Evolutionary conservation across 2,329 filamentous ascomycete species (phyloP), one percentile per base, ranked within the genome.

Genomic region (Fusarium ambrosium): DNA sequence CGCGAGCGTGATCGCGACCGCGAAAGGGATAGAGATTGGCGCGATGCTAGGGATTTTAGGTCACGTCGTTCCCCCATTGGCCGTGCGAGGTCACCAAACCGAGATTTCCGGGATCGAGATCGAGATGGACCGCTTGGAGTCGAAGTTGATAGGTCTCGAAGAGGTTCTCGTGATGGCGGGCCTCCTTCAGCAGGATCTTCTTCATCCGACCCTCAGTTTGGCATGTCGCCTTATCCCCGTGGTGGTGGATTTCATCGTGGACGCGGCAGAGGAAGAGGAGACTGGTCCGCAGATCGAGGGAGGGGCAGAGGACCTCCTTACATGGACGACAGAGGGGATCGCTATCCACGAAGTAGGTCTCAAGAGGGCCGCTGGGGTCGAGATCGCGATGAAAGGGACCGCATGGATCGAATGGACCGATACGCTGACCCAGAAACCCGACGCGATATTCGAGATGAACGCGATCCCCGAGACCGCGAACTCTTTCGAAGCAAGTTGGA

Each of bases 151-250:
- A 88, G 93, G 68, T 90, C 91, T 20, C 87, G 93, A 64, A 87
- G 93, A 56, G 91, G 89, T 18, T 94, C 93, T 10, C 88, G 93
- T 78, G 93, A 95, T 77, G 93, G 82, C 11, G 85, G 93, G 0
- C 92, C 93, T 13, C 88, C 91, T 24, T 93, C 92, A 2, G 92
- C 92, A 20, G 92, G 92, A 6, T 94, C 93, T 4, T 91, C 90
- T 11, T 91, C 90, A 24, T 93, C 93, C 0, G 93, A 95, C 71
- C 88, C 90, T 14, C 87, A 89, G 1, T 92, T 92, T 66, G 88
- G 86, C 20, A 79, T 83, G 70, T 82, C 86, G 10, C 86, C 86
- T 11, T 86, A 88, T 10, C 87, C 88, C 64, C 88, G 89, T 13
- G 89, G 91, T 22, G 87, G 88, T 34, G 89, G 89, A 7, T 89